Conservation (phyloP, 441 rosid species). For the Hura crepitans region DNA sequence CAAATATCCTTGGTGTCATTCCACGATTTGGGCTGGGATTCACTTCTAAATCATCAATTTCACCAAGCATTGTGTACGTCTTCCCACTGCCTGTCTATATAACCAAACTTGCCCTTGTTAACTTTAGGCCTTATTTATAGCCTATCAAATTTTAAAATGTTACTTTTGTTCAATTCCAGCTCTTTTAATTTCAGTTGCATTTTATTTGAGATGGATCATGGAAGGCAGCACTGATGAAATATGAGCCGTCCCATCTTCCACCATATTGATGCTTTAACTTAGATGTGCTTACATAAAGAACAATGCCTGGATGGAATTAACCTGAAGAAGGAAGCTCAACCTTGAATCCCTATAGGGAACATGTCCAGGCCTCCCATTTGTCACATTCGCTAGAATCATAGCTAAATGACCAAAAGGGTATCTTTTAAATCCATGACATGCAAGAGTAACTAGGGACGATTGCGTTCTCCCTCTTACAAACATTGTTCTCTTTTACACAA, state of each 20-base stretch:
- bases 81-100: slow-evolving; percentile 97
- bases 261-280: background rate
- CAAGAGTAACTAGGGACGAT: background rate
- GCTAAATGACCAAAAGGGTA: slow-evolving; percentile 74
- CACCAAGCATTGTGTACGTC: slow-evolving; percentile 94
- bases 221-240: background rate
- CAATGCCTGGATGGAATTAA: slow-evolving; percentile 16
- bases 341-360: slow-evolving; percentile 93
- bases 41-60: slow-evolving; percentile 73
- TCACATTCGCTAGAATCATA: slow-evolving; percentile 87
- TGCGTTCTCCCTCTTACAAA: background rate
- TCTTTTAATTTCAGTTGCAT: slow-evolving; percentile 9
- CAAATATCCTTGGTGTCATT: slow-evolving; percentile 98
- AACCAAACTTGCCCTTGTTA: slow-evolving; percentile 24
- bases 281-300: background rate
- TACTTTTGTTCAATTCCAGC: slow-evolving; percentile 3
- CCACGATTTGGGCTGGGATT: slow-evolving; percentile 85
- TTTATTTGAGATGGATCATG: background rate
- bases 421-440: background rate
- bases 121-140: slow-evolving; percentile 5
- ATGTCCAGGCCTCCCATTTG: slow-evolving; percentile 70
- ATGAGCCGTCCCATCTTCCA: background rate
- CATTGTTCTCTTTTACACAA: background rate
- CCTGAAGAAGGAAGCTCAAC: slow-evolving; percentile 53
- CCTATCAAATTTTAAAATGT: background rate